Conservation (phyloP, 768 basidiomycete genomes). For the Russula brevipes region DNA sequence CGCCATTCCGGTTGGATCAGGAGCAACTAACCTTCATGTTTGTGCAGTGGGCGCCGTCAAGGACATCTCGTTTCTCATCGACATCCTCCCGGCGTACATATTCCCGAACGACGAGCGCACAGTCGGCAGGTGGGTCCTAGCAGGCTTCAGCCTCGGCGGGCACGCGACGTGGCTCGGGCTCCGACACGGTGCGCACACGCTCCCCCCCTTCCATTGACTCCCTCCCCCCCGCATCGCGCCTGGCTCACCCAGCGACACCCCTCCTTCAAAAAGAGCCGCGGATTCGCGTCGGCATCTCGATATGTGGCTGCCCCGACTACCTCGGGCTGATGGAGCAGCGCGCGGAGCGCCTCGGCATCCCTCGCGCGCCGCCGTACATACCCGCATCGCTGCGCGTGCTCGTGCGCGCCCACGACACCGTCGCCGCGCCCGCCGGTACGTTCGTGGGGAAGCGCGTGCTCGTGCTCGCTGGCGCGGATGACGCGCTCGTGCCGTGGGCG, state of each 20-base stretch:
- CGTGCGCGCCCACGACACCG: constrained; percentile 46
- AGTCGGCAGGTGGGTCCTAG: constrained; percentile 64
- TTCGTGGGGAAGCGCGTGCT: constrained; percentile 71
- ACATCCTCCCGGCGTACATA: constrained; percentile 68
- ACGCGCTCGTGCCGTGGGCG: constrained; percentile 35
- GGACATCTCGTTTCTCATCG: constrained; percentile 77
- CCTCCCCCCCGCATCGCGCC: constrained; percentile 31
- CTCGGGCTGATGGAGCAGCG: constrained; percentile 50
- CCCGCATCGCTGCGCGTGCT: constrained; percentile 49
- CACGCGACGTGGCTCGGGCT: constrained; percentile 77
- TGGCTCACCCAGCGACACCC: too few relatives aligned
- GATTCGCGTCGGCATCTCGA: constrained; percentile 41
- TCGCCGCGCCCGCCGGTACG: constrained; percentile 42
- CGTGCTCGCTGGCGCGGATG: constrained; percentile 54
- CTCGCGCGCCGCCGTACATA: constrained; percentile 48
- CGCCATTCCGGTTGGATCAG: background rate
- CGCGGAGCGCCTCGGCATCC: constrained; percentile 43
- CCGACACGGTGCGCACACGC: constrained; percentile 36
- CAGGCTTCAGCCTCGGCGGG: constrained; percentile 78
- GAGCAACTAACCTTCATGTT: background rate
- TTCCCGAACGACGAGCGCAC: constrained; percentile 60
- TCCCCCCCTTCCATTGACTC: too few relatives aligned
- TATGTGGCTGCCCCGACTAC: constrained; percentile 67
- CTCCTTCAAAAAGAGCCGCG: constrained; percentile 36
- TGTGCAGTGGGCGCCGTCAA: constrained; percentile 54